Evolutionary conservation across 2,329 filamentous ascomycete genomes (phyloP).

Genomic region (Achaetomium macrosporum): DNA sequence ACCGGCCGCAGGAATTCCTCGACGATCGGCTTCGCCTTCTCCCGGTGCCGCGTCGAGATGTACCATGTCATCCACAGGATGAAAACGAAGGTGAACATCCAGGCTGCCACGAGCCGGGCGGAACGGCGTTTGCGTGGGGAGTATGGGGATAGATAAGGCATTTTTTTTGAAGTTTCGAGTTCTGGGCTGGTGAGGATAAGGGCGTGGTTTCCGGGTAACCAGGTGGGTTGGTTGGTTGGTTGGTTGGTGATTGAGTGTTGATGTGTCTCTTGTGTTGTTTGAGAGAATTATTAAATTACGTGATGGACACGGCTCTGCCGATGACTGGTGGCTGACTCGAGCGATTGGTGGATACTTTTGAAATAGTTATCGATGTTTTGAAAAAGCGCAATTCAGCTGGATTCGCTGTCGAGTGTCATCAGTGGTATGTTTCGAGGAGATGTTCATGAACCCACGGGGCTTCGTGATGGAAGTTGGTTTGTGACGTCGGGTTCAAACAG

Average conservation of each 20-base stretch:
- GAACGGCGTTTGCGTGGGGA: constrained; percentile 17
- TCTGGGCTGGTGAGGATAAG: neutral
- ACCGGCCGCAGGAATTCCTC: constrained; percentile 14
- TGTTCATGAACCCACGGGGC: no score
- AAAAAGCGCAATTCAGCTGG: no score
- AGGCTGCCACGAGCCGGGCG: constrained; percentile 19
- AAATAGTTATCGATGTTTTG: no score
- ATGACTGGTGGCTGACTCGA: no score
- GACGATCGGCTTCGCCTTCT: constrained; percentile 12
- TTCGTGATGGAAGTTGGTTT: no score
- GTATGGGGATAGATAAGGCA: constrained; percentile 20
- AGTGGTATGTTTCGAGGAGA: no score
- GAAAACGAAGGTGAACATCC: constrained; percentile 19
- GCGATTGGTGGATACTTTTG: no score
- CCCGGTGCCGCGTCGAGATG: constrained; percentile 19
- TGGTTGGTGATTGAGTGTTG: neutral
- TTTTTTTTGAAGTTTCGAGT: neutral
- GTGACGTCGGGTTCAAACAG: no score
- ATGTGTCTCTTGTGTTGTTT: neutral
- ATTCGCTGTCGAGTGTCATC: no score
- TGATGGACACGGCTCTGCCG: no score
- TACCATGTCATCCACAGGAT: constrained; percentile 22
- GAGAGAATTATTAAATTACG: no score
- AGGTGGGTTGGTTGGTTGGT: neutral
- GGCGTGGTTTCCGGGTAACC: no score